Evolutionary conservation across 768 basidiomycete species (phyloP), one percentile per base, ranked within the genome.

Genomic region (Tulasnella sp.): DNA sequence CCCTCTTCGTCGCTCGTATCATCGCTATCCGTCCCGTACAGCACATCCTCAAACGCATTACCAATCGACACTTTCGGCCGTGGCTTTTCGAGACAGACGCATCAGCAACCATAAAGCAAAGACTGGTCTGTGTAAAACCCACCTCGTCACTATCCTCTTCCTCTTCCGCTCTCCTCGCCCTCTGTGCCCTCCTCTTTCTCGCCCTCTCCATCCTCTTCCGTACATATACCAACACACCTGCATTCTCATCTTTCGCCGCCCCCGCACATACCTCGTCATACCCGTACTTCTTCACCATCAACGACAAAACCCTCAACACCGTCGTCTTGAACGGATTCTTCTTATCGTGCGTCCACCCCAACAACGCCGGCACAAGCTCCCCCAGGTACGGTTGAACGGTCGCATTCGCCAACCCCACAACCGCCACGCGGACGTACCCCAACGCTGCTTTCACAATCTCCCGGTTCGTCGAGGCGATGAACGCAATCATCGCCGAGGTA

Each of bases 301-400:
- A 81, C 73, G 98, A 94, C 64, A 98, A 93, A 62, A 98, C 92
- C 68, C 98, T 93, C 41, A 90, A 82, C 21, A 96, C 91, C 73
- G 97, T 97, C 49, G 78, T 74, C 69, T 98, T 98, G 81, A 99
- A 98, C 67, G 97, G 96, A 65, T 98, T 98, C 68, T 94, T 94
- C 71, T 98, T 94, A 66, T 97, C 93, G 66, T 96, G 91, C 4
- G 90, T 89, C 91, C 96, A 94, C 43, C 75, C 76, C 32, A 98
- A 73, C 11, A 99, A 75, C 0, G 83, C 85, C 0, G 90, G 87
- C 0, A 98, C 87, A 21, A 98, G 75, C 21, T 74, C 74, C 23
- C 75, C 73, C 7, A 99, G 74, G 63, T 93, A 82, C 0, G 85
- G 86, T n/a, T 76, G 77, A 42, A 96, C 72, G 59, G 88, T 69